phyloP scores from a whole-genome alignment of 139 green algal species.

The Picochlorum sp. region DNA sequence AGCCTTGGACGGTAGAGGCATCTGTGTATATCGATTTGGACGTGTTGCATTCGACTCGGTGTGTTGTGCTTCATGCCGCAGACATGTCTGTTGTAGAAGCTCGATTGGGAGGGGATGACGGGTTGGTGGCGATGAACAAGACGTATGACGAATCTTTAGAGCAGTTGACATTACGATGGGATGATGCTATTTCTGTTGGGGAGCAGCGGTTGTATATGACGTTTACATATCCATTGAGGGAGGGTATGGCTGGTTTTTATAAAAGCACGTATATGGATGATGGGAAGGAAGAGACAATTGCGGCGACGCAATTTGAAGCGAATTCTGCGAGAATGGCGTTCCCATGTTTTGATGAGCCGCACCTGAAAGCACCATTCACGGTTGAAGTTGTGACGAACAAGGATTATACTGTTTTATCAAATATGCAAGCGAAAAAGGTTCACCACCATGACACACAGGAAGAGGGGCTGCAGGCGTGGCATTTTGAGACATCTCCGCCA shows the following conservation, averaged over 20 bases:
- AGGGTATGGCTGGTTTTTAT: constrained; percentile 59
- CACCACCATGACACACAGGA: constrained; percentile 10
- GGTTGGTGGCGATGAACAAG: background rate
- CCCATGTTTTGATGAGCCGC: constrained; percentile 89
- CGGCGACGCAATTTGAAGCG: constrained; percentile 74
- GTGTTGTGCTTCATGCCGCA: constrained; percentile 53
- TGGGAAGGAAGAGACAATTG: constrained; percentile 35
- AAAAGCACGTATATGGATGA: constrained; percentile 28
- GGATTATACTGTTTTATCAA: constrained; percentile 20
- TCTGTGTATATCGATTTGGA: constrained; percentile 31
- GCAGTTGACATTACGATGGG: constrained; percentile 32
- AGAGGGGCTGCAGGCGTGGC: constrained; percentile 8
- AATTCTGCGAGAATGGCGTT: constrained; percentile 66
- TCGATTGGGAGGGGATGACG: constrained; percentile 14
- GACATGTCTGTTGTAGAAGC: constrained; percentile 33
- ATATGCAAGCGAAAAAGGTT: constrained; percentile 46
- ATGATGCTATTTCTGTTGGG: background rate
- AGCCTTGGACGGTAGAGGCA: constrained; percentile 16
- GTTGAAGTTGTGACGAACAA: constrained; percentile 29
- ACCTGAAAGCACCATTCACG: constrained; percentile 63
- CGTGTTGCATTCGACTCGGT: constrained; percentile 27
- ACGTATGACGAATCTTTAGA: constrained; percentile 17
- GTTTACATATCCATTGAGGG: constrained; percentile 52
- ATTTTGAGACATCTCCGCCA: constrained; percentile 47
- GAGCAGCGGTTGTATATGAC: constrained; percentile 24